These are phyloP conservation scores for Candida xiaguanensis DNA, from an alignment of 805 yeast genomes.

Conservation along the genomic window DNA sequence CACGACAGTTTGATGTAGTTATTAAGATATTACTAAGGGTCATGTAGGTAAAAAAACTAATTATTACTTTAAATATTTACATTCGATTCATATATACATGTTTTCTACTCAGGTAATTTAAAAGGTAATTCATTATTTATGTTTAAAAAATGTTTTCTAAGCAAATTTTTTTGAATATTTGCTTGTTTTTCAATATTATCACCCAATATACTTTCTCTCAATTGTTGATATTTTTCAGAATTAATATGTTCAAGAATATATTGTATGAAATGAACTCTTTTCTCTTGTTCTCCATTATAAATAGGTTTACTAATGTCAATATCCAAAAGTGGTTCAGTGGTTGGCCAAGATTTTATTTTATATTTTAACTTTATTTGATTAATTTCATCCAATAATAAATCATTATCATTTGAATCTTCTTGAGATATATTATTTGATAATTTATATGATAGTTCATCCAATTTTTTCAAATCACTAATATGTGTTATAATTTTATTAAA, in stretches of 20 bases:
- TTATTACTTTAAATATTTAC: no score
- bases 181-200: conserved; percentile 17
- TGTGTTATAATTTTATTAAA: conserved; percentile 24
- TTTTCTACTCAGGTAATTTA: conserved; percentile 6
- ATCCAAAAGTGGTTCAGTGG: conserved; percentile 35
- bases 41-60: no score
- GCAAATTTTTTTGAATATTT: conserved; percentile 64
- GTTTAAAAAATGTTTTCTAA: conserved; percentile 59
- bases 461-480: conserved; percentile 34
- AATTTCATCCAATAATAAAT: conserved; percentile 25
- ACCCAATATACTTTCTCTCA: conserved; percentile 8
- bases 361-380: conserved; percentile 35
- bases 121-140: conserved; percentile 24
- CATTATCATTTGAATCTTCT: conserved; percentile 6
- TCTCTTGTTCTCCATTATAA: conserved; percentile 27
- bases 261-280: conserved; percentile 25
- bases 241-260: conserved; percentile 30
- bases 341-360: conserved; percentile 38
- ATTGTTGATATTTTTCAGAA: conserved; percentile 17
- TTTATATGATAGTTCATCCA: conserved; percentile 19
- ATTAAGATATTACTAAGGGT: no score
- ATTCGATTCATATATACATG: no score
- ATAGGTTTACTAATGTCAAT: conserved; percentile 25
- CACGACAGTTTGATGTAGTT: not conserved
- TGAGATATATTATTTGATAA: not conserved